These are phyloP conservation scores for Lippia alba DNA, from an alignment of 305 asterid species.

Conservation along the genomic window DNA sequence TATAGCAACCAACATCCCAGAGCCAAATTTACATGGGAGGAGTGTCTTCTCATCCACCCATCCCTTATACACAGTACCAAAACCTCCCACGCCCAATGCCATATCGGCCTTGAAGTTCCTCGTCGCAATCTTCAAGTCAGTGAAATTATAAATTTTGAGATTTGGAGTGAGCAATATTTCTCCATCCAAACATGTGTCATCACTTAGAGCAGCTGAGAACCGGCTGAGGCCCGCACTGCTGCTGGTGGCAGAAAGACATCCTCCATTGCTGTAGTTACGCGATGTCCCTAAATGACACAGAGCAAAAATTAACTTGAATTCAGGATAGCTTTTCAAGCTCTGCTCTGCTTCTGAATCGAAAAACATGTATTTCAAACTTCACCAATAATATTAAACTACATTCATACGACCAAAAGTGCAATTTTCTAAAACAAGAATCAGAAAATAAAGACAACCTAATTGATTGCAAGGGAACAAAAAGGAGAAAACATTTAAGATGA, in stretches of 20 bases:
- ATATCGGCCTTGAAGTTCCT: constrained; percentile 69
- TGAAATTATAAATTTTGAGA: constrained; percentile 61
- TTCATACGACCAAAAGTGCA: neutral
- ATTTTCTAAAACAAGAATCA: constrained; percentile 4
- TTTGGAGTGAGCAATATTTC: constrained; percentile 59
- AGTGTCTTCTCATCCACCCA: constrained; percentile 89
- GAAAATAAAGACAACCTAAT: constrained; percentile 13
- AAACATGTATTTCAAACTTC: neutral
- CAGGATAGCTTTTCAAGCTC: neutral
- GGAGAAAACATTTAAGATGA: constrained; percentile 6
- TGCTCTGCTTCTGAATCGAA: neutral
- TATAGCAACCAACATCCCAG: constrained; percentile 82
- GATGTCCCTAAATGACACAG: constrained; percentile 49
- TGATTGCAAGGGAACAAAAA: constrained; percentile 8
- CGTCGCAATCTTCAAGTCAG: constrained; percentile 68
- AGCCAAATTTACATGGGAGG: constrained; percentile 59
- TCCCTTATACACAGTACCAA: constrained; percentile 88
- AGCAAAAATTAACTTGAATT: constrained; percentile 24
- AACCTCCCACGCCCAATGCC: constrained; percentile 85
- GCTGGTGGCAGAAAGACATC: constrained; percentile 52
- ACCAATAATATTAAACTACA: neutral
- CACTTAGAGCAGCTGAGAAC: constrained; percentile 68
- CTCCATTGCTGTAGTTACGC: constrained; percentile 57
- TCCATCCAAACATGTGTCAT: constrained; percentile 49
- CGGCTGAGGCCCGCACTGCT: constrained; percentile 74